phyloP scores from a whole-genome alignment of 2,329 filamentous ascomycete genomes.

The Apiospora sp. region DNA sequence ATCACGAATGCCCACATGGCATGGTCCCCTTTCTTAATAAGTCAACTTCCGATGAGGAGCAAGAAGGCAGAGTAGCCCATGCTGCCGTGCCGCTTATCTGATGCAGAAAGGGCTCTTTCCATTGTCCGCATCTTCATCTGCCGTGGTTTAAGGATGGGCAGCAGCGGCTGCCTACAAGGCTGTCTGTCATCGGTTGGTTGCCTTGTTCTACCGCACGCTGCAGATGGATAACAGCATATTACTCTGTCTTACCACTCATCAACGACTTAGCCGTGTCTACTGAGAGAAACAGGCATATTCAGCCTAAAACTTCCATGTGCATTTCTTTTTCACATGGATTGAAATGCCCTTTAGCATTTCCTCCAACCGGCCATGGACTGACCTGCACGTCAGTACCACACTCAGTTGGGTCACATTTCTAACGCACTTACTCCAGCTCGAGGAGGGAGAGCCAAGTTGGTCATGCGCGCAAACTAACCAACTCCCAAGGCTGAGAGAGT shows the following conservation, averaged over 20 bases:
- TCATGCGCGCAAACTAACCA: neutral
- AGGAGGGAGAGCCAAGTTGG: neutral
- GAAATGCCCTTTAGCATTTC: neutral
- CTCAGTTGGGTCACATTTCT: neutral
- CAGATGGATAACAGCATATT: neutral
- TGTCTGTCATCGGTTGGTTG: slow-evolving; percentile 3
- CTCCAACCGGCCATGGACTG: neutral
- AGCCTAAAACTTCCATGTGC: slow-evolving; percentile 7
- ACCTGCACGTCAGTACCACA: neutral
- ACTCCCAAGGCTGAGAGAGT: neutral
- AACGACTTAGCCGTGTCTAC: neutral
- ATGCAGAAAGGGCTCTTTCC: neutral
- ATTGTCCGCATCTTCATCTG: neutral
- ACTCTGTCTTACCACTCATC: slow-evolving; percentile 1
- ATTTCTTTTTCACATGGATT: neutral
- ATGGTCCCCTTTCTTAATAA: neutral
- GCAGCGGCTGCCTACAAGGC: slow-evolving; percentile 21
- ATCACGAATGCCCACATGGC: neutral
- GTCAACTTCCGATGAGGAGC: too few relatives aligned
- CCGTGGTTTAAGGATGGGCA: neutral
- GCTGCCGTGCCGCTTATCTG: neutral
- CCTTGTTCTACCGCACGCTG: slow-evolving; percentile 10
- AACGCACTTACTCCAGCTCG: neutral
- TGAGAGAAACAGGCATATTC: neutral
- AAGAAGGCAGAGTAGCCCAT: neutral